A percentile compares a stretch with the other conserved stretches of the same genome.
Evolutionary conservation across 139 green algal species (phyloP).

Genomic region (Haematococcus lacustris): DNA sequence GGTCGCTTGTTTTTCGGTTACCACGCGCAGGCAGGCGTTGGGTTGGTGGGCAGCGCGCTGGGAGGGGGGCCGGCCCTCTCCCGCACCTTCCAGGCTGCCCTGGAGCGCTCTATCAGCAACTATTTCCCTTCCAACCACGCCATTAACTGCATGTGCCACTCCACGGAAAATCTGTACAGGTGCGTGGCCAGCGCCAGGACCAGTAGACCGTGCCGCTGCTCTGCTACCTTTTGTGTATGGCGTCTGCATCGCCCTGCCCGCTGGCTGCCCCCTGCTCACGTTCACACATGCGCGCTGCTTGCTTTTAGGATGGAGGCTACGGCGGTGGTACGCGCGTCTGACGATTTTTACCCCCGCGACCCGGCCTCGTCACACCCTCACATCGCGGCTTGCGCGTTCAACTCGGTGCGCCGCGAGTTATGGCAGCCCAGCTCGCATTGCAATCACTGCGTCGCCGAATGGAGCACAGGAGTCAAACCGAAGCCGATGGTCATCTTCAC

Average conservation of each 20-base stretch:
- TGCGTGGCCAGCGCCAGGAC: not conserved
- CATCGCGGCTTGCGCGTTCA: constrained; percentile 83
- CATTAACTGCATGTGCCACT: constrained; percentile 99
- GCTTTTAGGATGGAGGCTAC: constrained; percentile 16
- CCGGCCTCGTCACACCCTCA: constrained; percentile 72
- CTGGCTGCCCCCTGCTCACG: too few species aligned
- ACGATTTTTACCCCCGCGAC: constrained; percentile 82
- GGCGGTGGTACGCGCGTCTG: constrained; percentile 73
- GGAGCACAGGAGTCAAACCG: too few species aligned
- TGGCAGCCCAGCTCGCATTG: too few species aligned
- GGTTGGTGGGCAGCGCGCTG: constrained; percentile 37
- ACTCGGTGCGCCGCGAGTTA: constrained; percentile 34
- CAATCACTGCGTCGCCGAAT: too few species aligned
- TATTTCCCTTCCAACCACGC: constrained; percentile 85
- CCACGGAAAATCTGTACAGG: constrained; percentile 89
- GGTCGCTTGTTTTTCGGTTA: constrained; percentile 25
- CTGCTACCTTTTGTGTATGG: not conserved
- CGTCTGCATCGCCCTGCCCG: not conserved
- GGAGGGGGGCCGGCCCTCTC: constrained; percentile 3
- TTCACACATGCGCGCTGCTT: not conserved
- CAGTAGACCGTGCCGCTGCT: not conserved
- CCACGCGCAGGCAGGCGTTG: constrained; percentile 46
- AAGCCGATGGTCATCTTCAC: too few species aligned
- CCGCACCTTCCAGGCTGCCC: constrained; percentile 50
- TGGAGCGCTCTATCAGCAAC: constrained; percentile 65